Percentiles rank a stretch among this genome's conserved stretches.
phyloP scores from a whole-genome alignment of 163 green algal species.

The Chloromonas sp. region DNA sequence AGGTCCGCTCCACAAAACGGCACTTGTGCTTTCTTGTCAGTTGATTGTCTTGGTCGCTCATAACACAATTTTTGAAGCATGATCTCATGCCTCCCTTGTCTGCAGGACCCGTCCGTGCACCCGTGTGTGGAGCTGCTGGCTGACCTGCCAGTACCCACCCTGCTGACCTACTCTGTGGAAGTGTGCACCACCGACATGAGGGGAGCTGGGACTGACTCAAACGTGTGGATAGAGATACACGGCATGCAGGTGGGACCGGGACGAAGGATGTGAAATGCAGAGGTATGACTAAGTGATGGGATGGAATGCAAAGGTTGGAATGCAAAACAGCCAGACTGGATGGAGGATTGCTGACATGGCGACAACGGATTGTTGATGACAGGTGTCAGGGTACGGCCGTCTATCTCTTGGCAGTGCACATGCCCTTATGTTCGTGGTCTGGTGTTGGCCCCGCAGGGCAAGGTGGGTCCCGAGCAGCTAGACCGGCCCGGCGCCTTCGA shows the following conservation, averaged over 20 bases:
- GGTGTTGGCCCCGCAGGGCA: constrained; percentile 2
- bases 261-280: not conserved
- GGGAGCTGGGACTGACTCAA: constrained; percentile 51
- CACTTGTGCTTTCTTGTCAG: not conserved
- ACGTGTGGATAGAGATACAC: constrained; percentile 48
- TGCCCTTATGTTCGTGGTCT: too few relatives aligned
- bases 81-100: not conserved
- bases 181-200: constrained; percentile 43
- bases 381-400: too few relatives aligned
- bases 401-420: too few relatives aligned
- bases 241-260: constrained; percentile 16
- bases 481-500: constrained; percentile 48
- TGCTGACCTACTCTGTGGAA: constrained; percentile 27
- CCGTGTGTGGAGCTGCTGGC: constrained; percentile 32
- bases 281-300: too few relatives aligned
- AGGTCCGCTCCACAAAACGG: not conserved
- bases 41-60: too few relatives aligned
- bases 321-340: too few relatives aligned
- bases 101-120: constrained; percentile 21
- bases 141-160: constrained; percentile 17
- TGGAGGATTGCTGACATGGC: too few relatives aligned
- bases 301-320: too few relatives aligned
- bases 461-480: constrained; percentile 43
- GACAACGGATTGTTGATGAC: too few relatives aligned
- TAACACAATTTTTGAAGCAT: too few relatives aligned